Conservation (phyloP, 345 rosid genomes). For the Salix arbutifolia region DNA sequence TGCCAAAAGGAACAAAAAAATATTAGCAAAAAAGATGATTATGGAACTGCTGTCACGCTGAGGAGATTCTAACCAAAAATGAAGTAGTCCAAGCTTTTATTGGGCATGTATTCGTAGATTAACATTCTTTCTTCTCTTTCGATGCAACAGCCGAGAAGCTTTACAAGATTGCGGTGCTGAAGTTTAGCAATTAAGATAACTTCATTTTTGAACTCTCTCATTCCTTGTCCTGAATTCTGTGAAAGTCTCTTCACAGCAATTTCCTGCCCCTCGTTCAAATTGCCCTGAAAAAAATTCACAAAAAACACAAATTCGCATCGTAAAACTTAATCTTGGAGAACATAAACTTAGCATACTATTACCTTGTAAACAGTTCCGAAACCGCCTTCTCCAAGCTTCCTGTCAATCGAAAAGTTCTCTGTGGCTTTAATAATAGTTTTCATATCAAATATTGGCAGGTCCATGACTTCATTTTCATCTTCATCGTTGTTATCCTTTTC, state of each 20-base stretch:
- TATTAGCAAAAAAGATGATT: not conserved
- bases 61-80: constrained; percentile 21
- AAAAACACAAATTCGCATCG: constrained; percentile 1
- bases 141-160: constrained; percentile 34
- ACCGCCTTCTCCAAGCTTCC: constrained; percentile 5
- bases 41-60: no score
- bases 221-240: constrained; percentile 37
- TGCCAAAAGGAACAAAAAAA: not conserved
- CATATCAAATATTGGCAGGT: not conserved
- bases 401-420: not conserved
- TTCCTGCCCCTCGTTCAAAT: constrained; percentile 35
- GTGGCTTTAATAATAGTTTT: not conserved
- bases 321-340: constrained; percentile 1
- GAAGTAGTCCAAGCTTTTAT: constrained; percentile 30
- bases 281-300: constrained; percentile 23
- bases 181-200: constrained; percentile 42
- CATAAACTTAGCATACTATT: not conserved
- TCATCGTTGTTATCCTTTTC: not conserved
- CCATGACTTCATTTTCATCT: not conserved
- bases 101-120: constrained; percentile 30
- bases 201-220: constrained; percentile 23
- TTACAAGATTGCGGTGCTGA: constrained; percentile 49
- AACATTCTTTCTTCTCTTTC: constrained; percentile 25
- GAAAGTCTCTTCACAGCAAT: constrained; percentile 56
- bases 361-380: constrained; percentile 4